Conservation (phyloP, 352 stramenopile species). For the Phytopythium litorale region DNA sequence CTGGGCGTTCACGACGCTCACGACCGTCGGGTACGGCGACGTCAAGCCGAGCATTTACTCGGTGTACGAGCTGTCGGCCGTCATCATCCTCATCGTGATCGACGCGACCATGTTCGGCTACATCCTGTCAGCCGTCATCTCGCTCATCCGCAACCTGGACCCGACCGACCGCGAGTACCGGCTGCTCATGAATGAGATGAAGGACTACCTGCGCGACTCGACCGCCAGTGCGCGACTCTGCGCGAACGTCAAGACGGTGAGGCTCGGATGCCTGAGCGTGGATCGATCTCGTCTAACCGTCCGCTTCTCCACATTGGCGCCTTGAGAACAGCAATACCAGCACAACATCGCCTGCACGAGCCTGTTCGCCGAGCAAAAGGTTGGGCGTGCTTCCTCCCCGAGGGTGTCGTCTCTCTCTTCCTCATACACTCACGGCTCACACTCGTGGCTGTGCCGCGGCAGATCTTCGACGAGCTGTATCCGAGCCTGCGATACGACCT, state of each 20-base stretch:
- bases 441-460: background rate
- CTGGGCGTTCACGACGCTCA: conserved; percentile 90
- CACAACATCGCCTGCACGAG: conserved; percentile 64
- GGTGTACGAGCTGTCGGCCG: conserved; percentile 55
- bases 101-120: conserved; percentile 82
- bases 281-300: background rate
- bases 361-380: conserved; percentile 81
- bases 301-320: background rate
- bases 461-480: conserved; percentile 82
- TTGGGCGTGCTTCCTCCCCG: conserved; percentile 8
- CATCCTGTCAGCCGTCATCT: conserved; percentile 79
- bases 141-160: conserved; percentile 74
- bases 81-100: conserved; percentile 80
- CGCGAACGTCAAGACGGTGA: conserved; percentile 62
- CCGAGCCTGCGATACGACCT: conserved; percentile 80
- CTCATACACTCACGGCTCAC: too few species aligned
- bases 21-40: conserved; percentile 87
- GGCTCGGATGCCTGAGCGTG: background rate
- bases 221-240: conserved; percentile 47
- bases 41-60: conserved; percentile 72
- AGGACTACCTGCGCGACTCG: conserved; percentile 78
- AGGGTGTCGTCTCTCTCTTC: background rate
- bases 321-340: conserved; percentile 53
- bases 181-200: conserved; percentile 79
- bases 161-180: conserved; percentile 76